Evolutionary conservation across 371 early-diverging fungal genomes (phyloP), one percentile per base, ranked within the genome.

Genomic region (Rhizopus sp.): DNA sequence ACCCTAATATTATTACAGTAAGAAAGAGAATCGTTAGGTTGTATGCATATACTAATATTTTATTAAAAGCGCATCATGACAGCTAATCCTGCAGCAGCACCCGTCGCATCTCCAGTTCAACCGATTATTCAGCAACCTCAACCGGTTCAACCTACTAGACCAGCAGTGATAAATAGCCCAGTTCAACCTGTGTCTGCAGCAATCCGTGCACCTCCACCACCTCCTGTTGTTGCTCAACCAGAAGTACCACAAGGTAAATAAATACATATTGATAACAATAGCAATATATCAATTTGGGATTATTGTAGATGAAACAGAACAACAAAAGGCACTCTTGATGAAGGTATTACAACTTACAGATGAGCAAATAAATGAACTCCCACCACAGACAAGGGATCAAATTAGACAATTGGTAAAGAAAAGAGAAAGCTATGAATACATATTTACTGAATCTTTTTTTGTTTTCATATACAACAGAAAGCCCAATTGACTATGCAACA

Each of bases 1-100:
- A 93, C 67, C 84, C 85, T n/a, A 75, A 73, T 32, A 77, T 87
- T 31, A 72, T 92, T 52, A 89, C 90, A 79, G 90, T 88, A 77
- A 50, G 56, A 63, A 15, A 3, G 2, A 12, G 4, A 31, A 4
- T 52, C 12, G 6, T 40, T 33, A 32, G n/a, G 3, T 13, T 5
- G 32, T 50, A 50, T 31, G 32, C 7, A 49, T n/a, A 3, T 4
- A 48, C 41, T 52, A 47, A 61, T 57, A 59, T 30, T 67, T 50
- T 61, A 54, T 30, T 60, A 55, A 38, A 55, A 77, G 62, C 65
- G 73, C 39, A 77, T 80, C 17, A 72, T 75, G 62, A 69, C 73
- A 63, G 10, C 64, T 59, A 35, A 50, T 44, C 32, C 46, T 29
- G 45, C 60, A 46, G 33, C 56, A 5, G 47, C 46, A 47, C 46